Evolutionary conservation across 169 alveolate genomes (phyloP).

Genomic region (Plasmodium chabaudi): DNA sequence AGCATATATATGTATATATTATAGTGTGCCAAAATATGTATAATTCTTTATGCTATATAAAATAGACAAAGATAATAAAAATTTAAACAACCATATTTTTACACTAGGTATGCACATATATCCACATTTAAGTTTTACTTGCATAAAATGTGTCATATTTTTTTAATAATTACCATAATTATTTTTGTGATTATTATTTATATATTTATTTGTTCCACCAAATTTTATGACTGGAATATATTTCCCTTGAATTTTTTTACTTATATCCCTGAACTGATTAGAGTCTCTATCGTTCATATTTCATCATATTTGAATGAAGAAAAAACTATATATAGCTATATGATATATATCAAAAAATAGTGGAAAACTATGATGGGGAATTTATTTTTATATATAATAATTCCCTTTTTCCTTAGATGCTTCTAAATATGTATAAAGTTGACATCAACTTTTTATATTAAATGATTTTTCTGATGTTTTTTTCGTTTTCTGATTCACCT

Average conservation of each 20-base stretch:
- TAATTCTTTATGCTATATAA: too few relatives aligned
- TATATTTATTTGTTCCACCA: conserved; percentile 73
- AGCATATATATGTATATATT: too few relatives aligned
- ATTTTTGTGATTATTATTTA: conserved; percentile 58
- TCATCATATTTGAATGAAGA: conserved; percentile 39
- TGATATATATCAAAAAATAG: neutral
- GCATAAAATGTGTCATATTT: too few relatives aligned
- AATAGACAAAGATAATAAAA: neutral
- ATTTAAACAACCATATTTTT: neutral
- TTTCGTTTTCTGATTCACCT: too few relatives aligned
- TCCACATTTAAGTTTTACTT: too few relatives aligned
- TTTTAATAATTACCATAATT: conserved; percentile 29
- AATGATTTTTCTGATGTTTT: too few relatives aligned
- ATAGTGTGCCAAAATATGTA: too few relatives aligned
- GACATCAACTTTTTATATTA: too few relatives aligned
- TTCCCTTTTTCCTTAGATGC: too few relatives aligned
- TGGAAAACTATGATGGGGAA: neutral
- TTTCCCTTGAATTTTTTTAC: conserved; percentile 53
- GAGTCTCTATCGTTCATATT: conserved; percentile 65
- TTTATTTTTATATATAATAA: neutral
- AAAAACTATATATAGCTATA: neutral
- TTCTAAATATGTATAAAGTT: too few relatives aligned
- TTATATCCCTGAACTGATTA: conserved; percentile 52
- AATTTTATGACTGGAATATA: conserved; percentile 69
- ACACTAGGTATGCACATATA: neutral